Percentiles rank a stretch among this genome's conserved stretches.
Evolutionary conservation across 2,329 filamentous ascomycete genomes (phyloP).

Genomic region (Cladophialophora bantiana): DNA sequence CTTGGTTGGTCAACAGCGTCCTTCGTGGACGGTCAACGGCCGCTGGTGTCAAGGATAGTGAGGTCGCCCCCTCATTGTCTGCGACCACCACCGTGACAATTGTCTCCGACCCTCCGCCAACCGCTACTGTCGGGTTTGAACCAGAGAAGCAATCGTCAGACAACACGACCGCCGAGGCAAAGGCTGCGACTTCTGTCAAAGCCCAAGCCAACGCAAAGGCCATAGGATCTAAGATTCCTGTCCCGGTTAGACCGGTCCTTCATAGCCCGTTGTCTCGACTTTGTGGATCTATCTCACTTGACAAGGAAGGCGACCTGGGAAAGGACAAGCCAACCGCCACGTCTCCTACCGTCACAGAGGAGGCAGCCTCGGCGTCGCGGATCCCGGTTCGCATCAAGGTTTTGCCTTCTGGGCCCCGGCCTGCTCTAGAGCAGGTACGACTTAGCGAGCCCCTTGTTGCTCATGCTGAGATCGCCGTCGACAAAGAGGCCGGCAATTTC

Average conservation of each 20-base stretch:
- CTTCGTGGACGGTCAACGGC: slow-evolving; percentile 28
- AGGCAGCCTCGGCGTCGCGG: slow-evolving; percentile 22
- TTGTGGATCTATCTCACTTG: slow-evolving; percentile 20
- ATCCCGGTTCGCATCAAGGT: slow-evolving; percentile 31
- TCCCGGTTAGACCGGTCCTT: slow-evolving; percentile 16
- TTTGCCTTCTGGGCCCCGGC: slow-evolving; percentile 18
- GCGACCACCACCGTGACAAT: slow-evolving; percentile 28
- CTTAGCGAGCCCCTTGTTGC: slow-evolving; percentile 15
- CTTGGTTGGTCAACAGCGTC: slow-evolving; percentile 35
- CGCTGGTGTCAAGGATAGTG: slow-evolving; percentile 19
- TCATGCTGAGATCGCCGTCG: slow-evolving; percentile 3
- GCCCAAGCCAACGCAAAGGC: slow-evolving; percentile 16
- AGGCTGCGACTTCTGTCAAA: slow-evolving; percentile 23
- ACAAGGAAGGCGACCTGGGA: slow-evolving; percentile 17
- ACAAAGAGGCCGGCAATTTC: slow-evolving; percentile 24
- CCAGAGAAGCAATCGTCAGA: slow-evolving; percentile 18
- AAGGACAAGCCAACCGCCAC: slow-evolving; percentile 27
- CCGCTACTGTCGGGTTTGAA: slow-evolving; percentile 15
- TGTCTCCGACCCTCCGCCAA: slow-evolving; percentile 22
- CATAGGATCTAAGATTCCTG: slow-evolving; percentile 28
- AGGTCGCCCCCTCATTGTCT: slow-evolving; percentile 28
- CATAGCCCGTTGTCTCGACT: slow-evolving; percentile 21
- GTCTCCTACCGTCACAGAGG: slow-evolving; percentile 19
- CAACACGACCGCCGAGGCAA: slow-evolving; percentile 22
- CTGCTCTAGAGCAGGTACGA: slow-evolving; percentile 24